phyloP scores from a whole-genome alignment of 2,329 filamentous ascomycete species.

The Xylaria sp. region DNA sequence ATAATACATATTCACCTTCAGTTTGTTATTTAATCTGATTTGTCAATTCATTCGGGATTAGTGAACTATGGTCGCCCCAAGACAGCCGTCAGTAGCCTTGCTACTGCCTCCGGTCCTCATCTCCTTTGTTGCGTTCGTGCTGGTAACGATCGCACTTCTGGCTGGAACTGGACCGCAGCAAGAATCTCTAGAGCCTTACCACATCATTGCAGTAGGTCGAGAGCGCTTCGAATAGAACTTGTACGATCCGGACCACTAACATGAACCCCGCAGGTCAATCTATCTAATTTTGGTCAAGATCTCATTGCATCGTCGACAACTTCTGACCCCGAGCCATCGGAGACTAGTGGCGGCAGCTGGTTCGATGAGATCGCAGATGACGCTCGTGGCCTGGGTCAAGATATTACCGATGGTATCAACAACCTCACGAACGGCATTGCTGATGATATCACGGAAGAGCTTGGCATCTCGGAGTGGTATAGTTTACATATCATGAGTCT shows the following conservation, averaged over 20 bases:
- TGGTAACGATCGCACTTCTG: constrained; percentile 46
- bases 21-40: neutral
- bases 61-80: constrained; percentile 18
- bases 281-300: constrained; percentile 48
- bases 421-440: constrained; percentile 48
- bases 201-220: constrained; percentile 46
- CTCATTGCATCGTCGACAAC: constrained; percentile 41
- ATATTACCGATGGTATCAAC: constrained; percentile 47
- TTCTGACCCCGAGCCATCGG: constrained; percentile 33
- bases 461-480: constrained; percentile 59
- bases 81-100: constrained; percentile 26
- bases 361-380: constrained; percentile 35
- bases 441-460: constrained; percentile 48
- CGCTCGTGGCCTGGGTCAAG: constrained; percentile 40
- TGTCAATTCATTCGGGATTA: constrained; percentile 5
- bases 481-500: constrained; percentile 55
- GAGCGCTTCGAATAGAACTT: neutral
- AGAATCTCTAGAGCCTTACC: constrained; percentile 46
- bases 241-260: neutral
- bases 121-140: constrained; percentile 44
- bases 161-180: constrained; percentile 46
- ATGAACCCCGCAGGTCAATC: constrained; percentile 45
- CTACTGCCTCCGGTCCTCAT: constrained; percentile 43
- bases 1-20: neutral
- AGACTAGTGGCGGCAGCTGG: constrained; percentile 32